Percentiles rank a stretch among this genome's conserved stretches.
phyloP scores from a whole-genome alignment of 2,329 filamentous ascomycete species.

The Cercospora berteroae region DNA sequence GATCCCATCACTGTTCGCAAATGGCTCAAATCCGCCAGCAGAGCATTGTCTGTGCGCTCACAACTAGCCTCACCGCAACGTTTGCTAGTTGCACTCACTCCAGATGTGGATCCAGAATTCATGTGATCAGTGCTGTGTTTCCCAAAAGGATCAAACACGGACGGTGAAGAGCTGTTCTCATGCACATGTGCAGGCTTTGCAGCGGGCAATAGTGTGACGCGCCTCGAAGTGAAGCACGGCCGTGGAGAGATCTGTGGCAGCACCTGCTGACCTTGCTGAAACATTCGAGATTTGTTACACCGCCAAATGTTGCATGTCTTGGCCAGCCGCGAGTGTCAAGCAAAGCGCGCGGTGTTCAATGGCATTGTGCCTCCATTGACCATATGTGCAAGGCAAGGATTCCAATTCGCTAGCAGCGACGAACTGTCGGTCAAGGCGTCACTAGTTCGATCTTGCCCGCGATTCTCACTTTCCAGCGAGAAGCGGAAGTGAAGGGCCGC shows the following conservation, averaged over 20 bases:
- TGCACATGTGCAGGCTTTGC: not conserved
- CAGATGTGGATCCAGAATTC: not conserved
- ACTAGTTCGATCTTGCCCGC: not conserved
- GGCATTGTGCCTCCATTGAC: not conserved
- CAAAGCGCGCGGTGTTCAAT: not conserved
- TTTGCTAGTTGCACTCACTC: not conserved
- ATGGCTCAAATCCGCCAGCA: not conserved
- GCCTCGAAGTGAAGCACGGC: not conserved
- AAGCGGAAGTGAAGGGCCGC: not conserved
- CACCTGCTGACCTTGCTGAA: conserved; percentile 5
- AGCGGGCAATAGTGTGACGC: not conserved
- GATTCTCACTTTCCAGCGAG: not conserved
- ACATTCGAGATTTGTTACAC: conserved; percentile 5
- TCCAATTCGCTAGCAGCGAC: conserved; percentile 11
- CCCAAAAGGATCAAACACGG: not conserved
- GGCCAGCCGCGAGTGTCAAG: not conserved
- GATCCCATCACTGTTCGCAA: not conserved
- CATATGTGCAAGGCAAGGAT: conserved; percentile 3
- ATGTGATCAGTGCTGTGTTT: not conserved
- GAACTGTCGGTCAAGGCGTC: conserved; percentile 7
- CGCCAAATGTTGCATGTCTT: conserved; percentile 2
- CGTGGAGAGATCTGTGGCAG: not conserved
- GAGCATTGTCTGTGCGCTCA: not conserved
- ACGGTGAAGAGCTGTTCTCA: not conserved
- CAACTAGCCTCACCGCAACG: not conserved